Evolutionary conservation across 495 filamentous ascomycete genomes (phyloP).

Genomic region (Ramalina peruviana): DNA sequence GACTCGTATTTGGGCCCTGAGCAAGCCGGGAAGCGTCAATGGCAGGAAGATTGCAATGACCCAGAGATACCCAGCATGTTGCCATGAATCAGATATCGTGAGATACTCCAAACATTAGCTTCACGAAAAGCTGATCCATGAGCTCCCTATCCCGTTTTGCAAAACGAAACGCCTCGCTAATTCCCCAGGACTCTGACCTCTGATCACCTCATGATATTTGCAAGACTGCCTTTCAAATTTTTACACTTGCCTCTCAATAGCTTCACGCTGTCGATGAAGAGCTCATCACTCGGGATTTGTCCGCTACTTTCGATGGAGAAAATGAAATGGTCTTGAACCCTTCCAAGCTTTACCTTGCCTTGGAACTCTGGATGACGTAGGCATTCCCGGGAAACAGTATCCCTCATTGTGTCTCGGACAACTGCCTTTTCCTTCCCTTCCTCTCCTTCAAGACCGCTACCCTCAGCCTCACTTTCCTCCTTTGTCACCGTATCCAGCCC

Average conservation of each 20-base stretch:
- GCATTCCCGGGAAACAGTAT: conserved; percentile 89
- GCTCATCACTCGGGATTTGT: conserved; percentile 76
- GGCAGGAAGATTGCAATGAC: neutral
- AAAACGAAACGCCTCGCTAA: conserved; percentile 1
- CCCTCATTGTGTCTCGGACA: conserved; percentile 65
- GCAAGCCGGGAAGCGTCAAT: neutral
- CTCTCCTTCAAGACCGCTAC: conserved; percentile 58
- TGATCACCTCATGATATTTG: conserved; percentile 36
- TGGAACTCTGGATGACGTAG: conserved; percentile 87
- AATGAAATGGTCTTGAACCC: conserved; percentile 90
- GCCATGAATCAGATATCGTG: too few relatives aligned
- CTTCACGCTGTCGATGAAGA: conserved; percentile 80
- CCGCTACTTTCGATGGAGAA: conserved; percentile 90
- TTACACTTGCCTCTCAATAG: conserved; percentile 68
- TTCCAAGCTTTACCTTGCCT: conserved; percentile 83
- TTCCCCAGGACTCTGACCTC: neutral
- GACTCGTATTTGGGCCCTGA: conserved; percentile 32
- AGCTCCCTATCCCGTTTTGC: neutral
- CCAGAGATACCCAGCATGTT: neutral
- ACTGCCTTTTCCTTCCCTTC: conserved; percentile 69
- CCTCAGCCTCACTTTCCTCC: conserved; percentile 45
- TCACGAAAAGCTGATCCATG: neutral
- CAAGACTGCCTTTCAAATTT: conserved; percentile 47
- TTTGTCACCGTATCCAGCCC: conserved; percentile 56
- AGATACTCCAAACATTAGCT: too few relatives aligned